Conservation (phyloP, 805 yeast species). For the Schizosaccharomyces japonicus region DNA sequence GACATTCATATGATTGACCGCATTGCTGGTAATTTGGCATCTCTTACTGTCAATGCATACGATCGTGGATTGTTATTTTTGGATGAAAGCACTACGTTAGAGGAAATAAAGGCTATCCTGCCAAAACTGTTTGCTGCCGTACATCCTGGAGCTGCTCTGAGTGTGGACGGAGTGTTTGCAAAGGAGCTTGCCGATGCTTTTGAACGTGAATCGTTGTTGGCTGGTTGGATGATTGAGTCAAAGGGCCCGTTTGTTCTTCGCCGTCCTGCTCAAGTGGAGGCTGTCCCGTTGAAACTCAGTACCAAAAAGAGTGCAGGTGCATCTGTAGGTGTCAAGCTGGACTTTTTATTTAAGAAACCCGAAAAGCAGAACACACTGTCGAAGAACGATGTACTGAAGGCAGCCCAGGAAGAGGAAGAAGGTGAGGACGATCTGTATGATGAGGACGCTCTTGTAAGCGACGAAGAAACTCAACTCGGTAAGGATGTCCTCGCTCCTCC, state of each 20-base stretch:
- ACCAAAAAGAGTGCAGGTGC: slow-evolving; percentile 18
- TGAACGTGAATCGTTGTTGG: slow-evolving; percentile 34
- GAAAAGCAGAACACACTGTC: slow-evolving; percentile 28
- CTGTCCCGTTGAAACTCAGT: slow-evolving; percentile 6
- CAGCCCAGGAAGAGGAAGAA: slow-evolving; percentile 18
- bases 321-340: slow-evolving; percentile 12
- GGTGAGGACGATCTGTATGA: slow-evolving; percentile 30
- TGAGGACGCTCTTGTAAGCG: slow-evolving; percentile 31
- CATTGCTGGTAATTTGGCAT: slow-evolving; percentile 5
- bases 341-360: slow-evolving; percentile 21
- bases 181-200: slow-evolving; percentile 19
- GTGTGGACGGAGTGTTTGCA: slow-evolving; percentile 11
- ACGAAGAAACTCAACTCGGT: slow-evolving; percentile 18
- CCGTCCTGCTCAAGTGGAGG: slow-evolving; percentile 8
- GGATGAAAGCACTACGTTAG: background rate
- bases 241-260: slow-evolving; percentile 19
- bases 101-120: slow-evolving; percentile 5
- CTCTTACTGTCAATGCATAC: slow-evolving; percentile 5
- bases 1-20: slow-evolving; percentile 9
- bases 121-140: slow-evolving; percentile 14
- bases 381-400: slow-evolving; percentile 26
- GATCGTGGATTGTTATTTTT: slow-evolving; percentile 5
- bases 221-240: slow-evolving; percentile 23
- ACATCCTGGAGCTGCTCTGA: slow-evolving; percentile 8
- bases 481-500: slow-evolving; percentile 31